Evolutionary conservation across 2,329 filamentous ascomycete genomes (phyloP).

Genomic region (Pseudogymnoascus verrucosus): DNA sequence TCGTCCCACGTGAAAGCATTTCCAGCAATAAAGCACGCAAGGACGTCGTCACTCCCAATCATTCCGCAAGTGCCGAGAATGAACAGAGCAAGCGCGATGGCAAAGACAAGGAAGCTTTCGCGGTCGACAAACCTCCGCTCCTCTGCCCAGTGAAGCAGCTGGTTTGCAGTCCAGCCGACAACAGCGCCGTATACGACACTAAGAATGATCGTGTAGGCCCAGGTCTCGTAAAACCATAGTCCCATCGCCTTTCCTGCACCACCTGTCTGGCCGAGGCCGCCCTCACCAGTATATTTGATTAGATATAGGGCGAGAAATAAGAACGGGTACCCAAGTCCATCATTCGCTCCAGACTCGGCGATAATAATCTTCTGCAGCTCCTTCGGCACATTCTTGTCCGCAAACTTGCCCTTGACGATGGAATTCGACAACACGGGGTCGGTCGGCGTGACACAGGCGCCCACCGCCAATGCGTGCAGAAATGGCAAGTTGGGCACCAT

Average conservation of each 20-base stretch:
- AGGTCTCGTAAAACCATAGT: slow-evolving; percentile 74
- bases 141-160: slow-evolving; percentile 71
- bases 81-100: slow-evolving; percentile 70
- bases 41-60: slow-evolving; percentile 77
- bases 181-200: slow-evolving; percentile 66
- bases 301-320: slow-evolving; percentile 75
- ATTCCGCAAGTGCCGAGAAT: slow-evolving; percentile 78
- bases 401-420: slow-evolving; percentile 85
- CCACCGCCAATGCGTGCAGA: slow-evolving; percentile 68
- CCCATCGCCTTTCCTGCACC: slow-evolving; percentile 59
- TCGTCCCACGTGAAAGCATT: slow-evolving; percentile 87
- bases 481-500: slow-evolving; percentile 63
- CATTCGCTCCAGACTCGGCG: slow-evolving; percentile 74
- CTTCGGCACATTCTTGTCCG: slow-evolving; percentile 76
- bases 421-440: slow-evolving; percentile 82
- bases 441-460: slow-evolving; percentile 77
- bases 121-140: slow-evolving; percentile 20
- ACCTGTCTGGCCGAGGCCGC: slow-evolving; percentile 43
- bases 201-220: slow-evolving; percentile 70
- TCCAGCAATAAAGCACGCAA: slow-evolving; percentile 84
- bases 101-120: slow-evolving; percentile 37
- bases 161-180: slow-evolving; percentile 75
- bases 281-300: slow-evolving; percentile 62
- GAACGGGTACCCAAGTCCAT: slow-evolving; percentile 81
- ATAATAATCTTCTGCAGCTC: slow-evolving; percentile 69